A percentile compares a stretch with the other conserved stretches of the same genome.
Evolutionary conservation across 1,284 basidiomycete species (phyloP).

Genomic region (Sporisorium graminicola): DNA sequence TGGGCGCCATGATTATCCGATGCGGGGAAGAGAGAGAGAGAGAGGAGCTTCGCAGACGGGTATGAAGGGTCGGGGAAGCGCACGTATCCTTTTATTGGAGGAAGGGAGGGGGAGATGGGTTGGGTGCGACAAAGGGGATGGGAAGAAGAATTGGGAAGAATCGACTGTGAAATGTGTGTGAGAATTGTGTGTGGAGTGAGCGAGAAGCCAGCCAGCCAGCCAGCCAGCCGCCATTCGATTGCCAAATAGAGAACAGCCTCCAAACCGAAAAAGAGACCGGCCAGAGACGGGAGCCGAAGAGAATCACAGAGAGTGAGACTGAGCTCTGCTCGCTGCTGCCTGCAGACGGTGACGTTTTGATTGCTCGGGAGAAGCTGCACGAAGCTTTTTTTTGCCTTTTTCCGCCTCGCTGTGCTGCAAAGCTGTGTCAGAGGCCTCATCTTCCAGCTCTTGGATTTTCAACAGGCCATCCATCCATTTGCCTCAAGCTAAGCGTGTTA

Average conservation of each 20-base stretch:
- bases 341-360: neutral
- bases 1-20: constrained; percentile 40
- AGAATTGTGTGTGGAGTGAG: constrained; percentile 10
- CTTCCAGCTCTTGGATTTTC: neutral
- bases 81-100: neutral
- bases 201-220: no score
- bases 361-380: constrained; percentile 18
- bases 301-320: constrained; percentile 3
- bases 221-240: neutral
- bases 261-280: constrained; percentile 9
- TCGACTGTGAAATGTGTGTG: neutral
- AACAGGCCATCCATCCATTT: no score
- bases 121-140: neutral
- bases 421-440: constrained; percentile 5
- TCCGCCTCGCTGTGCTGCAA: neutral
- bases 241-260: neutral
- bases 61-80: no score
- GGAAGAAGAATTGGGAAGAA: constrained; percentile 2
- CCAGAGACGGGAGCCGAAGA: constrained; percentile 6
- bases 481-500: no score
- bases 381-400: constrained; percentile 12
- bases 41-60: neutral
- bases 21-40: neutral
- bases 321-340: neutral
- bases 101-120: neutral